phyloP scores from a whole-genome alignment of 1,284 basidiomycete genomes.

The Chalciporus sp. region DNA sequence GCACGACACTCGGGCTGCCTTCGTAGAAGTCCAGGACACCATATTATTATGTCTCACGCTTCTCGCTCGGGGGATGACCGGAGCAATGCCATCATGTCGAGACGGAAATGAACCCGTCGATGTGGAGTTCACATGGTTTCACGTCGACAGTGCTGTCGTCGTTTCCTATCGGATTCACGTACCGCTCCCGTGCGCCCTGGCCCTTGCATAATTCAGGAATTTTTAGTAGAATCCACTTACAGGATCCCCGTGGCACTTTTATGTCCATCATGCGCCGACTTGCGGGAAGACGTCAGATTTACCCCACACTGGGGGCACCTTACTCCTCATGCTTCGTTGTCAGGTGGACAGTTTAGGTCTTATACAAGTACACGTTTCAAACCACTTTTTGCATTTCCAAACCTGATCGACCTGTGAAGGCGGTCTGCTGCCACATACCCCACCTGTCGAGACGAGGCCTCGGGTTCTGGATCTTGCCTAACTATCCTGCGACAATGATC shows the following conservation, averaged over 20 bases:
- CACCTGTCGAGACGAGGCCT: neutral
- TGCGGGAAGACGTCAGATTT: neutral
- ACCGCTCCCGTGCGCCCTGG: neutral
- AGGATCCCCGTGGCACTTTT: too few species aligned
- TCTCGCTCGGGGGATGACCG: constrained; percentile 5
- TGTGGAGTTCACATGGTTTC: neutral
- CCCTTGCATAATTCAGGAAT: neutral
- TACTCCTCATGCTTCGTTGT: neutral
- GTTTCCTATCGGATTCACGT: neutral
- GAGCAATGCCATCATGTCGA: neutral
- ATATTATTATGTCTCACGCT: constrained; percentile 6
- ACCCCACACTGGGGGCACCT: neutral
- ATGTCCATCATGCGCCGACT: neutral
- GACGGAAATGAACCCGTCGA: constrained; percentile 10
- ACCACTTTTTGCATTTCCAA: neutral
- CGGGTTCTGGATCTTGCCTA: neutral
- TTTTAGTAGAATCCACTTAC: neutral
- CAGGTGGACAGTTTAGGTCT: neutral
- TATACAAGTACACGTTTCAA: neutral
- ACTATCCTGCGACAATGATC: neutral
- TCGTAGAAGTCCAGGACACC: constrained; percentile 25
- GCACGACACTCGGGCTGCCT: constrained; percentile 42
- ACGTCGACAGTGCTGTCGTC: neutral
- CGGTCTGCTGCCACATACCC: neutral
- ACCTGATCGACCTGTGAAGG: neutral